Conservation (phyloP, 257 asterid species). For the Euphrasia confusa region DNA sequence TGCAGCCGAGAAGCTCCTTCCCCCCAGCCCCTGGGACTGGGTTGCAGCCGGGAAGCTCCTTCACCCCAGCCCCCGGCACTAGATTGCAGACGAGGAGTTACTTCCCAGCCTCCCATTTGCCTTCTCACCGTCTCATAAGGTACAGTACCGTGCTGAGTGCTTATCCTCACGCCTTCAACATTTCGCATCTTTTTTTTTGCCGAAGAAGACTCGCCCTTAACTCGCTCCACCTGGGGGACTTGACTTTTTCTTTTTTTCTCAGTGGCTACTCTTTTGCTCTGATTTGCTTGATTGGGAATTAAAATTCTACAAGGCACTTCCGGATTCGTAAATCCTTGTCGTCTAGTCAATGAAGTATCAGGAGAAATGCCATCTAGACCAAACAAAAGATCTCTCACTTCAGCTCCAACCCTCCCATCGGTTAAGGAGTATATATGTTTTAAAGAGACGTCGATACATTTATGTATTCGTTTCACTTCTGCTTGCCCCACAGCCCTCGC, state of each 20-base stretch:
- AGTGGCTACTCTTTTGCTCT: slow-evolving; percentile 19
- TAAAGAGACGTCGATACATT: slow-evolving; percentile 52
- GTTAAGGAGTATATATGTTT: slow-evolving; percentile 39
- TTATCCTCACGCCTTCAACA: background rate
- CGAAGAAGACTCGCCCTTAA: slow-evolving; percentile 19
- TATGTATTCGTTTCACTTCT: slow-evolving; percentile 59
- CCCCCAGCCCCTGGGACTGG: slow-evolving; percentile 15
- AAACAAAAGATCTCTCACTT: slow-evolving; percentile 53
- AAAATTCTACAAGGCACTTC: slow-evolving; percentile 4
- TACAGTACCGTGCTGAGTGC: slow-evolving; percentile 13
- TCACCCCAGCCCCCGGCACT: slow-evolving; percentile 20
- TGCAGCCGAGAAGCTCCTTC: background rate
- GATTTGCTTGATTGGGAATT: slow-evolving; percentile 23
- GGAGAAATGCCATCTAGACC: slow-evolving; percentile 33
- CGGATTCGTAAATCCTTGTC: background rate
- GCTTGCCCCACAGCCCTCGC: slow-evolving; percentile 75
- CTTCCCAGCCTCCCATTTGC: slow-evolving; percentile 20
- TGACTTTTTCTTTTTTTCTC: slow-evolving; percentile 31
- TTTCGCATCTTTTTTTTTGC: slow-evolving; percentile 28
- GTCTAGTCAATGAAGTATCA: slow-evolving; percentile 13
- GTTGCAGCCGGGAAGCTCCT: background rate
- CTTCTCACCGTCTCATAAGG: background rate
- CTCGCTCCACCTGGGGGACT: slow-evolving; percentile 14
- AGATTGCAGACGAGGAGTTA: background rate
- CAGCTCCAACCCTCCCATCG: slow-evolving; percentile 47